Base-by-base conservation (phyloP, 1,139 yeast species). In the Nakaseomyces uthaithaninus region DNA sequence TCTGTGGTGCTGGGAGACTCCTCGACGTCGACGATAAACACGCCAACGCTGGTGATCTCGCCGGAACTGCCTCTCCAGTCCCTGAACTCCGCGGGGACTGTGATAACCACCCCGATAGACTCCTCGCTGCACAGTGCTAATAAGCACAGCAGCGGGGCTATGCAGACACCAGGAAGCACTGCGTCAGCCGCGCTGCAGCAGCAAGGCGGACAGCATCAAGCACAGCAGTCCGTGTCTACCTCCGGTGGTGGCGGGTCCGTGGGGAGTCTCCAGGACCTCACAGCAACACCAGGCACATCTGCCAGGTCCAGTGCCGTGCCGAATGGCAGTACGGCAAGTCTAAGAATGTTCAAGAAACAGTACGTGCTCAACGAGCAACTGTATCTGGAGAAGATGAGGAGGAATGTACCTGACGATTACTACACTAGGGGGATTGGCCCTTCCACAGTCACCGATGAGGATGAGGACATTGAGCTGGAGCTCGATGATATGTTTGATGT, bases 321-420 rank as follows among this genome's bases (percentile, higher is more conserved):
- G 12, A 31, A 15, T 19, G 41, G 33, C 12, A 38, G 41, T 23
- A 17, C 52, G 6, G 41, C 47, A 16, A 50, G 52, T 35, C 45
- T 44, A 16, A 45, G 54, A 30, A 46, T 57, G 5, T 49, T 45
- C 38, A 55, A 55, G 42, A 57, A 56, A 33, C 63, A 60, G 39
- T 63, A 63, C 39, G 50, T 59, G 3, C 49, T 78, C 2, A 91
- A 83, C 53, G 94, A 84, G 57, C 71, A 73, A 51, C 75, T 79
- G 0, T 84, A 84, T 55, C 60, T 84, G 42, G 72, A 74, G 44
- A 75, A 76, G 54, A 73, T 84, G 53, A 71, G 75, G 42, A 78
- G 79, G 50, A 82, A 76, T 51, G 63, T 70, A 37, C 73, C 67
- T 10, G 86, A 83, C 55, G 94, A 82, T 50, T 80, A 78, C 54